phyloP scores from a whole-genome alignment of 2,329 filamentous ascomycete species.

The Botrytis elliptica region DNA sequence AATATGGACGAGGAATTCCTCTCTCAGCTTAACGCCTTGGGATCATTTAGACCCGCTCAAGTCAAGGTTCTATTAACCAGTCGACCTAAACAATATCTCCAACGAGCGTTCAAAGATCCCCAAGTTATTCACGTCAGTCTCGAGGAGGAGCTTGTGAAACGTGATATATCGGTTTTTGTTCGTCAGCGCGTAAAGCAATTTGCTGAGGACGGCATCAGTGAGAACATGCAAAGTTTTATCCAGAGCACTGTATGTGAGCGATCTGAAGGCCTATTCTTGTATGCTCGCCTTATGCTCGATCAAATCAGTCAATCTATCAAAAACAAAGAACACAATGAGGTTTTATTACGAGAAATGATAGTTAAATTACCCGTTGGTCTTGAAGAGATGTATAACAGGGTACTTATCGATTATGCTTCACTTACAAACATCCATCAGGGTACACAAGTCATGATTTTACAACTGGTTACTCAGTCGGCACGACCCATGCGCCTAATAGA shows the following conservation, averaged over 20 bases:
- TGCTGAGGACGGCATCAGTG: neutral
- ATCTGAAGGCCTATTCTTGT: constrained; percentile 17
- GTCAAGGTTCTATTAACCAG: constrained; percentile 48
- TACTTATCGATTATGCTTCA: constrained; percentile 27
- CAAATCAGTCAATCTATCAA: neutral
- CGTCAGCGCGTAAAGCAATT: neutral
- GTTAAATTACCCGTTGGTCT: constrained; percentile 27
- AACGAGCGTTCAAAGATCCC: constrained; percentile 37
- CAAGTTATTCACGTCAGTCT: constrained; percentile 42
- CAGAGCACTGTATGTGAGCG: constrained; percentile 5
- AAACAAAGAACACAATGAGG: neutral
- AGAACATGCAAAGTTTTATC: neutral
- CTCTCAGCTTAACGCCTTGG: constrained; percentile 39
- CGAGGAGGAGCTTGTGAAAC: constrained; percentile 41
- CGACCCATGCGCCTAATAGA: constrained; percentile 29
- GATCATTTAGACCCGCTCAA: constrained; percentile 34
- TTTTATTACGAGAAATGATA: neutral
- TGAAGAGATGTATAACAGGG: constrained; percentile 34
- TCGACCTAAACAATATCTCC: constrained; percentile 41
- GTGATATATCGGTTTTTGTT: constrained; percentile 35
- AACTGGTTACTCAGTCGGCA: constrained; percentile 31
- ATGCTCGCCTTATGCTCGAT: constrained; percentile 21
- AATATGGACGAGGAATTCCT: constrained; percentile 43
- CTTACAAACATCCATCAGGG: constrained; percentile 8
- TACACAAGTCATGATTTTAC: constrained; percentile 30